Base-by-base conservation (phyloP, 2,329 filamentous ascomycete species). In the Colletotrichum phormii region DNA sequence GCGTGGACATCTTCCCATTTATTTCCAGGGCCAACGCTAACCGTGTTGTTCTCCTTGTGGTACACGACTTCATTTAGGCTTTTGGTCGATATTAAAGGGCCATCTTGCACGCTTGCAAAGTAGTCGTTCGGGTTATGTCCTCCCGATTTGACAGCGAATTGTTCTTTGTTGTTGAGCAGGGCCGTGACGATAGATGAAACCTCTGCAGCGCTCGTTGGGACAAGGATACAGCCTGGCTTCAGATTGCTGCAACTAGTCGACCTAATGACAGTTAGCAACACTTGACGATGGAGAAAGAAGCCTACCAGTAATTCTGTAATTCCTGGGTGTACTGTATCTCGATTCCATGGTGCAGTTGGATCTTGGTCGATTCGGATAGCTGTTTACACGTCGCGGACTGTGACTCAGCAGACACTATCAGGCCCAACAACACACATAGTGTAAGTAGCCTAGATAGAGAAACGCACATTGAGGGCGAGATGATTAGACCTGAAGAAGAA, bases 111-210 rank as follows among this genome's bases (percentile, higher is more conserved):
- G 75, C 85, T 90, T 2, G 88, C 84, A 51, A 85, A 86, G 73
- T 86, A 86, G 22, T 86, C 82, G 76, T 89, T 89, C 4, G 88
- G 86, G 69, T 87, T 88, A 79, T 91, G 89, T 1, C 89, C 89
- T 33, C 89, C 89, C 8, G 86, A 87, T 75, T 89, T 88, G 75
- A 89, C 79, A 7, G 89, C 88, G 74, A 91, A 91, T 3, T 78
- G 79, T 67, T 86, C 86, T 49, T 84, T 81, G 54, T 84, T 84
- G 42, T 84, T 79, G 8, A 82, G 83, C 13, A 91, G 82, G 35
- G 87, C 81, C 31, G 82, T 83, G 59, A 91, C 82, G n/a, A 89
- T 84, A 11, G 83, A 82, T 0, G 88, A 83, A 49, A 91, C 87
- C 76, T 91, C 87, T 18, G 84, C 79, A 0, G 84, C 81, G 42